Evolutionary conservation across 257 asterid species (phyloP).

Genomic region (Knoxia roxburghii): DNA sequence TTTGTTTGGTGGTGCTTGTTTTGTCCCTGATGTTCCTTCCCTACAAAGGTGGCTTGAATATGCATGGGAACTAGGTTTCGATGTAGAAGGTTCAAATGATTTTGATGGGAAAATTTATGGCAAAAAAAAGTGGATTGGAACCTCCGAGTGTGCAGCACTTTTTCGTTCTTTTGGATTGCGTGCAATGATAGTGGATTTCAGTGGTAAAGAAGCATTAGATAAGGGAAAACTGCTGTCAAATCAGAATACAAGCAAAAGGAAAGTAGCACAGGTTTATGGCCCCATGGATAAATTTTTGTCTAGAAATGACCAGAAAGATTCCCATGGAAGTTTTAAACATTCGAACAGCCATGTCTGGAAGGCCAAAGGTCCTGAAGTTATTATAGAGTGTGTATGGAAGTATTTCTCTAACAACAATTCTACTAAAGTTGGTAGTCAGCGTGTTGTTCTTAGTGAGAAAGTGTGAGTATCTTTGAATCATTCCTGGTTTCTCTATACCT

Average conservation of each 20-base stretch:
- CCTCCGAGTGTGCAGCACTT: slow-evolving; percentile 89
- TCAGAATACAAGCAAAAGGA: slow-evolving; percentile 28
- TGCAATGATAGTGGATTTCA: slow-evolving; percentile 75
- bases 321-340: slow-evolving; percentile 14
- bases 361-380: slow-evolving; percentile 47
- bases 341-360: slow-evolving; percentile 24
- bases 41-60: slow-evolving; percentile 82
- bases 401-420: slow-evolving; percentile 51
- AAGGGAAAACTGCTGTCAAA: slow-evolving; percentile 1
- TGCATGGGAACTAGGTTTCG: slow-evolving; percentile 87
- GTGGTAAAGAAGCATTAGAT: slow-evolving; percentile 28
- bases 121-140: slow-evolving; percentile 75
- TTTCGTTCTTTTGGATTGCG: slow-evolving; percentile 83
- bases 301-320: slow-evolving; percentile 31
- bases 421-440: slow-evolving; percentile 31
- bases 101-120: slow-evolving; percentile 60
- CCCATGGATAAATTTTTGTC: slow-evolving; percentile 74
- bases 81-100: slow-evolving; percentile 56
- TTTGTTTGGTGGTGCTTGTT: slow-evolving; percentile 77
- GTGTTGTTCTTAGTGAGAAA: slow-evolving; percentile 60
- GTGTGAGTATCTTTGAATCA: slow-evolving; percentile 45
- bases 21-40: slow-evolving; percentile 68
- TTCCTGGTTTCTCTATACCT: background rate
- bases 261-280: slow-evolving; percentile 47
- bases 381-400: slow-evolving; percentile 83